Evolutionary conservation across 257 asterid genomes (phyloP).

Genomic region (Jasminum sambac): DNA sequence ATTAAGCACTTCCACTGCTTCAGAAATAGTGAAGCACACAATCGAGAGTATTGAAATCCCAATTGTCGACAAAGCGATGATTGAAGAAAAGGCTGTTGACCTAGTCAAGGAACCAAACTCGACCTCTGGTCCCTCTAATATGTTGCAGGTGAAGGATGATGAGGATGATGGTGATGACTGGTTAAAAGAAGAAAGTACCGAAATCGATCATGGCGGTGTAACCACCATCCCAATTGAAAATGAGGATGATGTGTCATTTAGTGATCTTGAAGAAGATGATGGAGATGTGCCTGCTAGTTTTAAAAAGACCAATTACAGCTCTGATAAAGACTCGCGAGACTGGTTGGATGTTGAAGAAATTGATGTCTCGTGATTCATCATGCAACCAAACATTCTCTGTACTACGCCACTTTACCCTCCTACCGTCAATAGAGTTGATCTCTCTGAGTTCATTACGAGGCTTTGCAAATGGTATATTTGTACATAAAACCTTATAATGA

Average conservation of each 20-base stretch:
- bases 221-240: slow-evolving; percentile 55
- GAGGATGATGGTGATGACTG: slow-evolving; percentile 83
- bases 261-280: slow-evolving; percentile 87
- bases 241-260: slow-evolving; percentile 93
- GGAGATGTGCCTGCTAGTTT: slow-evolving; percentile 47
- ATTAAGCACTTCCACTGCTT: slow-evolving; percentile 34
- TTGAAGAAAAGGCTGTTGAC: slow-evolving; percentile 33
- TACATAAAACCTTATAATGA: slow-evolving; percentile 30
- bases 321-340: slow-evolving; percentile 75
- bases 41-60: slow-evolving; percentile 38
- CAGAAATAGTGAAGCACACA: slow-evolving; percentile 42
- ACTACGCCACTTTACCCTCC: slow-evolving; percentile 15
- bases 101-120: slow-evolving; percentile 33
- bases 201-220: slow-evolving; percentile 36
- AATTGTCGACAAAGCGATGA: slow-evolving; percentile 37
- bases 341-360: slow-evolving; percentile 73
- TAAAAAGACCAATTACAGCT: slow-evolving; percentile 49
- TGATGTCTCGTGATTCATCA: slow-evolving; percentile 42
- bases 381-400: slow-evolving; percentile 2
- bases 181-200: slow-evolving; percentile 83
- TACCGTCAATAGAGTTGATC: slow-evolving; percentile 32
- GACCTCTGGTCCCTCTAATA: slow-evolving; percentile 20
- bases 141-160: slow-evolving; percentile 47
- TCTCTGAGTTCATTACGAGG: background rate
- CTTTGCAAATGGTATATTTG: slow-evolving; percentile 26